Evolutionary conservation across 192 early-diverging fungal species (phyloP).

Genomic region (Chytriomyces confervae): DNA sequence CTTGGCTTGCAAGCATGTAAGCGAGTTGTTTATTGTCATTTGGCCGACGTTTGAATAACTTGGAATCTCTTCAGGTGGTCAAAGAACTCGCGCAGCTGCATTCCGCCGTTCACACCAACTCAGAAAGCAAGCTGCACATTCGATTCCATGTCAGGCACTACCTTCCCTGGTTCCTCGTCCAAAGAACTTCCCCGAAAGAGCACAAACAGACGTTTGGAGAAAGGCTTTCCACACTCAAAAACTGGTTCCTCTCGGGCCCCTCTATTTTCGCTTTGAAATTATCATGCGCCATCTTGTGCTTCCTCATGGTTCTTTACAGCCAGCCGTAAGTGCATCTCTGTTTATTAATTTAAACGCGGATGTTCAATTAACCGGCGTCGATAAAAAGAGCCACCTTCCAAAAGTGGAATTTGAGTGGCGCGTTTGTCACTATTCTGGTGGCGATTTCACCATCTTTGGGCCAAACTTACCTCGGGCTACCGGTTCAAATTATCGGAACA

Average conservation of each 20-base stretch:
- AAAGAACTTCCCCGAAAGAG: neutral
- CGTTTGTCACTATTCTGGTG: slow-evolving; percentile 28
- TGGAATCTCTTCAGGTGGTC: neutral
- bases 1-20: slow-evolving; percentile 1
- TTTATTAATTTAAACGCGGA: too few species aligned
- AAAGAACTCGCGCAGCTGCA: neutral
- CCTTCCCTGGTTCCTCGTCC: neutral
- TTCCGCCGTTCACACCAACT: neutral
- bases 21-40: neutral
- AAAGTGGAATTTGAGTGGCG: slow-evolving; percentile 19
- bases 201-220: neutral
- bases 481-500: slow-evolving; percentile 31
- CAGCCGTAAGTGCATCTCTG: slow-evolving; percentile 6
- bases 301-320: slow-evolving; percentile 1
- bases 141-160: slow-evolving; percentile 13
- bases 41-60: neutral
- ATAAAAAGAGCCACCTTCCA: slow-evolving; percentile 12
- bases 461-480: slow-evolving; percentile 32
- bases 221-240: neutral
- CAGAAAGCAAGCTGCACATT: neutral
- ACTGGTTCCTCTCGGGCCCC: neutral
- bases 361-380: too few species aligned
- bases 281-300: neutral
- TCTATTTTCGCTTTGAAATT: slow-evolving; percentile 10
- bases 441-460: slow-evolving; percentile 33